These are phyloP conservation scores for Trifolium dubium DNA, from an alignment of 306 rosid species.

Conservation along the genomic window DNA sequence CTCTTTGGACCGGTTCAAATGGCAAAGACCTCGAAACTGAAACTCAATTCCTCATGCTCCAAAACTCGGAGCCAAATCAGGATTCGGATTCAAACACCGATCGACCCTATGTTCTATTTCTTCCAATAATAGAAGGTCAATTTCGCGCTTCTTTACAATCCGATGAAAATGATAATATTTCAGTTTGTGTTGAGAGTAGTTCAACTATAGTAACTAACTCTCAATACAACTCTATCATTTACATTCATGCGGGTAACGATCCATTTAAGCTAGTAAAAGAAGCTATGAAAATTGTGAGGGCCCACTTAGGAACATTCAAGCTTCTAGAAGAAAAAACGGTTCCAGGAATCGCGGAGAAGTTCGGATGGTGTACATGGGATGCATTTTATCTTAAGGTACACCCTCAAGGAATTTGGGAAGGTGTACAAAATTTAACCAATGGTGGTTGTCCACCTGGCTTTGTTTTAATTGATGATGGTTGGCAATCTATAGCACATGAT, in stretches of 20 bases:
- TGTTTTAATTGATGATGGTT: constrained; percentile 84
- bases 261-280: constrained; percentile 73
- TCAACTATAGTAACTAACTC: constrained; percentile 39
- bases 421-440: constrained; percentile 10
- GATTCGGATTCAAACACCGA: constrained; percentile 14
- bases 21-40: constrained; percentile 86
- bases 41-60: constrained; percentile 77
- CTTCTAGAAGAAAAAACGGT: constrained; percentile 76
- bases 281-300: constrained; percentile 59
- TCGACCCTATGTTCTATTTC: constrained; percentile 72
- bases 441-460: constrained; percentile 92
- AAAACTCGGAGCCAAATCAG: constrained; percentile 35
- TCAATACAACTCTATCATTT: constrained; percentile 54
- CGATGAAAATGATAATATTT: constrained; percentile 53
- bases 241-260: constrained; percentile 66
- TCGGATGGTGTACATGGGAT: constrained; percentile 99
- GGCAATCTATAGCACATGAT: constrained; percentile 87
- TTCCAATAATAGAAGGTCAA: constrained; percentile 70
- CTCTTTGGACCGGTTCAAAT: constrained; percentile 86
- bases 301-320: constrained; percentile 72
- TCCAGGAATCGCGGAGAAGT: constrained; percentile 80
- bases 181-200: constrained; percentile 83
- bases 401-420: constrained; percentile 75
- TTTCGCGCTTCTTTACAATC: constrained; percentile 73
- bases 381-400: constrained; percentile 89